Conservation (phyloP, 495 filamentous ascomycete genomes). For the Aspergillus homomorphus region DNA sequence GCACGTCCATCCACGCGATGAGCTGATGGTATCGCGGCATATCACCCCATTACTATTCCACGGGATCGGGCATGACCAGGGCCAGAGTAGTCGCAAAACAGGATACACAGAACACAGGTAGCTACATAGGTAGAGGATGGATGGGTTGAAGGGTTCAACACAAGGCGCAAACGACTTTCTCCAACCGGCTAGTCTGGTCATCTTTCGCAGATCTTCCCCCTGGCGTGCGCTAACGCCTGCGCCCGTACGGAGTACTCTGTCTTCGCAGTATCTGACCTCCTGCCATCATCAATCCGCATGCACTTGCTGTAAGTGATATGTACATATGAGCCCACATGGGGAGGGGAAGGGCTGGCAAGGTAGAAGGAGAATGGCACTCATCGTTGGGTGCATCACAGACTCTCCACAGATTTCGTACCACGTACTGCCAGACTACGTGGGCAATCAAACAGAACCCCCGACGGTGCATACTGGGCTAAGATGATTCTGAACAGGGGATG, state of each 20-base stretch:
- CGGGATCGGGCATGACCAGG: slow-evolving; percentile 2
- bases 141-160: too few relatives aligned
- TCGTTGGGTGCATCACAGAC: neutral
- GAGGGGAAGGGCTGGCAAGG: neutral
- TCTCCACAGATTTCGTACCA: neutral
- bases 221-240: neutral
- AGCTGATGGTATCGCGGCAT: slow-evolving; percentile 8
- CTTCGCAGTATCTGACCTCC: neutral
- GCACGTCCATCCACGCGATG: slow-evolving; percentile 4
- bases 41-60: slow-evolving; percentile 3
- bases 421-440: neutral
- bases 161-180: neutral
- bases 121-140: too few relatives aligned
- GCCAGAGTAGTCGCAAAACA: neutral
- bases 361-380: neutral
- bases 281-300: neutral
- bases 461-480: neutral
- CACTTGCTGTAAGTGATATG: neutral
- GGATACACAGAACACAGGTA: neutral
- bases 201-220: neutral
- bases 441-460: neutral
- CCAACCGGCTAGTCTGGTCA: neutral
- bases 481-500: neutral
- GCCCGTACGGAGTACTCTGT: neutral
- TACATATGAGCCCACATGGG: neutral